phyloP scores from a whole-genome alignment of 352 stramenopile species.

The Globisporangium splendens region DNA sequence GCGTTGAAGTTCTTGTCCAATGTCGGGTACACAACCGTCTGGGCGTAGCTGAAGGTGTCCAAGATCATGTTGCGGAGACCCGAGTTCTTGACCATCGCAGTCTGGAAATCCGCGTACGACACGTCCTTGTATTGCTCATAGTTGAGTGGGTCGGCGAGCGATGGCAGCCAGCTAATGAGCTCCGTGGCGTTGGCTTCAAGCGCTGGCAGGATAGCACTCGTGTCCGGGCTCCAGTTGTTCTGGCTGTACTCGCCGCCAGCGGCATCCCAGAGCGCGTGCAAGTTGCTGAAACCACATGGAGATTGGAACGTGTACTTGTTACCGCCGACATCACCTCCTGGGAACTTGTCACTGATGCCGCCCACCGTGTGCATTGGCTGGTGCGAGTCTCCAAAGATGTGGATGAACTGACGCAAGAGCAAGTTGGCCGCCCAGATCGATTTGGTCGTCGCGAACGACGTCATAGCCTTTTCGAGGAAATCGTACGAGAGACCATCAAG shows the following conservation, averaged over 20 bases:
- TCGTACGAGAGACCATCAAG: slow-evolving; percentile 42
- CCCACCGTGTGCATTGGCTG: slow-evolving; percentile 56
- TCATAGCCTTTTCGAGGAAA: slow-evolving; percentile 42
- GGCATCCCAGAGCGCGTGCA: slow-evolving; percentile 63
- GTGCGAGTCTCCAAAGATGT: slow-evolving; percentile 64
- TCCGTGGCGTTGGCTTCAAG: slow-evolving; percentile 40
- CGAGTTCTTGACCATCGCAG: slow-evolving; percentile 23
- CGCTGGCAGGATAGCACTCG: slow-evolving; percentile 3
- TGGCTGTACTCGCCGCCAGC: slow-evolving; percentile 43
- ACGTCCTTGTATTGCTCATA: slow-evolving; percentile 35
- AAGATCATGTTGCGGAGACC: slow-evolving; percentile 29
- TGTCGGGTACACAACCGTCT: slow-evolving; percentile 31
- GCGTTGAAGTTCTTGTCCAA: slow-evolving; percentile 29
- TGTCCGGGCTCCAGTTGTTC: slow-evolving; percentile 49
- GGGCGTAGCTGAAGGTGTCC: slow-evolving; percentile 43
- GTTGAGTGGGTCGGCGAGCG: slow-evolving; percentile 31
- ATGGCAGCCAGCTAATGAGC: slow-evolving; percentile 33
- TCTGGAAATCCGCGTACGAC: slow-evolving; percentile 31
- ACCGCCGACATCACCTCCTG: slow-evolving; percentile 46
- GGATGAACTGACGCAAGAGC: slow-evolving; percentile 62
- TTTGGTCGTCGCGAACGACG: slow-evolving; percentile 55
- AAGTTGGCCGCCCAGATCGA: slow-evolving; percentile 64
- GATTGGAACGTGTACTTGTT: slow-evolving; percentile 55
- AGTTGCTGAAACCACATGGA: slow-evolving; percentile 53
- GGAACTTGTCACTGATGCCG: slow-evolving; percentile 40